Conservation (phyloP, 192 early-diverging fungal genomes). For the Backusella luteola region DNA sequence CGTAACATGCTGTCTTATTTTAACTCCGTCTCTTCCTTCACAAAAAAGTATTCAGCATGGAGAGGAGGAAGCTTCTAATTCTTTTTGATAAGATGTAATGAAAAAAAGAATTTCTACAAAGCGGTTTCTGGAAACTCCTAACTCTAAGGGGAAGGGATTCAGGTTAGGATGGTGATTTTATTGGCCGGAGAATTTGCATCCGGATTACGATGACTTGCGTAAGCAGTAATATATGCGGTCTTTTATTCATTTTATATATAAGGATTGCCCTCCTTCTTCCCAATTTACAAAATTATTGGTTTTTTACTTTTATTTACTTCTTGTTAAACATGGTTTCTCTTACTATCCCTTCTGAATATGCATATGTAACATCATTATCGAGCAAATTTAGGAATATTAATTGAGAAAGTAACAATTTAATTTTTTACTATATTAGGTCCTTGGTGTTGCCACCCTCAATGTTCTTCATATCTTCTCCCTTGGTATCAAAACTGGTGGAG, state of each 20-base stretch:
- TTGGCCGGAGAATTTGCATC: not conserved
- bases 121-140: not conserved
- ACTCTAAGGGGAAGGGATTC: not conserved
- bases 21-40: not conserved
- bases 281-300: not conserved
- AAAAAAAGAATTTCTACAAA: not conserved
- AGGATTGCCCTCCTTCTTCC: not conserved
- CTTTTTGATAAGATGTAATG: not conserved
- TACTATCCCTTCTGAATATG: conserved; percentile 51
- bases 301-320: conserved; percentile 7
- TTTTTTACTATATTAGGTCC: conserved; percentile 1
- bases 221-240: not conserved
- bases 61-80: not conserved
- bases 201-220: conserved; percentile 11
- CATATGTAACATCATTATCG: conserved; percentile 45
- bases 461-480: not conserved
- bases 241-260: not conserved
- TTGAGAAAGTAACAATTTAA: conserved; percentile 20
- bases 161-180: not conserved
- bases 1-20: not conserved
- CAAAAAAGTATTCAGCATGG: not conserved
- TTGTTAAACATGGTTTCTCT: conserved; percentile 37
- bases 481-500: conserved; percentile 40
- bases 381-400: not conserved
- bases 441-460: conserved; percentile 2